Evolutionary conservation across 805 yeast species (phyloP).

Genomic region (Myxozyma lipomycoides): DNA sequence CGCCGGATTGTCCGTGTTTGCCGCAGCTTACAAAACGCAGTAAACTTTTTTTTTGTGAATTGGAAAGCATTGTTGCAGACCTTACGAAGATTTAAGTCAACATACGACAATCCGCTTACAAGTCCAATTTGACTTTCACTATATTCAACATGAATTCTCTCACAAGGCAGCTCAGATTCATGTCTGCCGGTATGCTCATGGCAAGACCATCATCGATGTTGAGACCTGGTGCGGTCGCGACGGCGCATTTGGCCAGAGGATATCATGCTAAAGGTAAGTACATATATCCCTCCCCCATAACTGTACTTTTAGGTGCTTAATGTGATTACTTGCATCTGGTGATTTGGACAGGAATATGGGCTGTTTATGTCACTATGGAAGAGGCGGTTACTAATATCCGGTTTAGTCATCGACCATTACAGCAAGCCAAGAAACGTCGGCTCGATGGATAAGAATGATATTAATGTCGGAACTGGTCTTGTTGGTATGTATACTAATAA

Average conservation of each 20-base stretch:
- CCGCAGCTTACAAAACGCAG: too few species aligned
- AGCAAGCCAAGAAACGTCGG: slow-evolving; percentile 97
- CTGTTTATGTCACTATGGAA: not conserved
- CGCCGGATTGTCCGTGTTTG: too few species aligned
- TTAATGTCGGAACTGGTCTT: slow-evolving; percentile 88
- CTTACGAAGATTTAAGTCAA: too few species aligned
- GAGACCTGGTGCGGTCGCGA: slow-evolving; percentile 5
- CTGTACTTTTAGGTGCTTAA: not conserved
- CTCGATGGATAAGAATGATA: slow-evolving; percentile 69
- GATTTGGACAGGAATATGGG: not conserved
- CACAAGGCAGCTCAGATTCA: slow-evolving; percentile 11
- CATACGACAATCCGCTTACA: too few species aligned
- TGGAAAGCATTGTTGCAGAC: too few species aligned
- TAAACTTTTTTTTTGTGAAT: too few species aligned
- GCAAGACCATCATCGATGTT: slow-evolving; percentile 3
- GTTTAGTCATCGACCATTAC: slow-evolving; percentile 78
- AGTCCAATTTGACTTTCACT: too few species aligned
- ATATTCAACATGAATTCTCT: slow-evolving; percentile 10
- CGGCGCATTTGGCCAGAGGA: slow-evolving; percentile 12
- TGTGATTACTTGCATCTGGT: too few species aligned
- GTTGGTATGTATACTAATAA: slow-evolving; percentile 53
- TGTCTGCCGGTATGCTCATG: not conserved
- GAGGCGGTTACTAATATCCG: slow-evolving; percentile 6
- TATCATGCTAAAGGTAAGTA: slow-evolving; percentile 27
- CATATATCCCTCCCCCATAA: not conserved